Base-by-base conservation (phyloP, 805 yeast species). In the Monosporozyma solicola region DNA sequence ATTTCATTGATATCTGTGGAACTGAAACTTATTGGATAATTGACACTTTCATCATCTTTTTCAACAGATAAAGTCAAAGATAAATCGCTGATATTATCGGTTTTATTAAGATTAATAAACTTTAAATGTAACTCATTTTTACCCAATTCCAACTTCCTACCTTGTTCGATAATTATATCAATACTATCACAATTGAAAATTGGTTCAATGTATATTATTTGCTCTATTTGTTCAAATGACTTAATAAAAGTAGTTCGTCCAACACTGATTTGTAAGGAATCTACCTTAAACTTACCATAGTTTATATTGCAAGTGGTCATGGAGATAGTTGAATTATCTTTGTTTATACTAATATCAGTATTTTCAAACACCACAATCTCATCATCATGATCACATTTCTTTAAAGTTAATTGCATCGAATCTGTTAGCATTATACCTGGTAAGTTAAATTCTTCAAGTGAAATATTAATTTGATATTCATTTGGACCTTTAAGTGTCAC, bases 231-330 rank as follows among this genome's bases (percentile, higher is more conserved):
- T 3, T 51, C 47, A 39, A 62, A 67, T 41, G 64, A 61, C 48
- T 65, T 59, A 3, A 61, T 53, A 37, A 69, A 67, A 13, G 55
- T 58, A 1, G 68, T 66, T 16, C 54, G 58, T 2, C 63, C 64
- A 7, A 66, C 56, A n/a, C 48, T 52, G 16, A 65, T 51, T 35
- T 64, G 68, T 10, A 63, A 33, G 5, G 63, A 55, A 1, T 56
- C 49, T 1, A 63, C 55, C 10, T 53, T 54, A 48, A 64, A 66
- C 22, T 54, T 45, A 3, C 67, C 71, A 55, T 51, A 67, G 1
- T 27, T 33, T 10, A 69, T 58, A 15, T 61, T 52, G 13, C 58
- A 53, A 5, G 66, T 54, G 11, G 51, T 54, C 24, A 68, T 51
- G 3, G 24, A 41, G 24, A 56, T 49, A 5, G 13, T 43, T 11